These are phyloP conservation scores for Chrysanthemum seticuspe DNA, from an alignment of 129 eudicot genomes.

Conservation along the genomic window DNA sequence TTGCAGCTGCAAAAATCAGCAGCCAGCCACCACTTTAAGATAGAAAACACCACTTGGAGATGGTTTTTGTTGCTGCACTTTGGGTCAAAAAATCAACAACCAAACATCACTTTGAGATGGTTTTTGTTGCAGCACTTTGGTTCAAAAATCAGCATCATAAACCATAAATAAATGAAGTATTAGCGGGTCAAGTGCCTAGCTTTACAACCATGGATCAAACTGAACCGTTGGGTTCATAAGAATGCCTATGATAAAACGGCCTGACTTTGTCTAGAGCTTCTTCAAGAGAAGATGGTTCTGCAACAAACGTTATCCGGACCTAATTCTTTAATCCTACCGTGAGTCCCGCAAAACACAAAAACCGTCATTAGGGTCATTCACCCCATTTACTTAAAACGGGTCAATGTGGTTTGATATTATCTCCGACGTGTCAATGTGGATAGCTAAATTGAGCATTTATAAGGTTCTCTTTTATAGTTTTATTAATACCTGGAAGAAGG, in stretches of 20 bases:
- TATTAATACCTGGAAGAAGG: conserved; percentile 78
- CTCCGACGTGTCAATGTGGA: too few relatives aligned
- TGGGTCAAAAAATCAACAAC: too few relatives aligned
- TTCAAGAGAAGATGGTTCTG: conserved; percentile 73
- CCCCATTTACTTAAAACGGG: neutral
- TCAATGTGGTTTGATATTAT: too few relatives aligned
- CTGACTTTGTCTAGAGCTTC: conserved; percentile 70
- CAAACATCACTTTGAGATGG: too few relatives aligned
- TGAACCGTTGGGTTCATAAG: conserved; percentile 31
- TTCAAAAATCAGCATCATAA: neutral
- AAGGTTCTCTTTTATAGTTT: too few relatives aligned
- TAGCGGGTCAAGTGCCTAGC: conserved; percentile 4
- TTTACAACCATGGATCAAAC: conserved; percentile 16
- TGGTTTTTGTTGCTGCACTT: too few relatives aligned
- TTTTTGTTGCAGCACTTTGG: too few relatives aligned
- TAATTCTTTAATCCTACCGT: conserved; percentile 87
- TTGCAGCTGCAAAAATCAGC: too few relatives aligned
- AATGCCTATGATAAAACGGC: conserved; percentile 62
- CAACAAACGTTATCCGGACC: conserved; percentile 88
- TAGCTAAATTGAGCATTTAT: too few relatives aligned
- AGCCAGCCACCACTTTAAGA: too few relatives aligned
- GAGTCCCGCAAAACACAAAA: conserved; percentile 42
- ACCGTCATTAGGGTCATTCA: neutral
- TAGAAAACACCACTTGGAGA: too few relatives aligned
- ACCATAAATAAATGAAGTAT: conserved; percentile 20